These are phyloP conservation scores for Agaricus bisporus DNA, from an alignment of 768 basidiomycete species.

Conservation along the genomic window DNA sequence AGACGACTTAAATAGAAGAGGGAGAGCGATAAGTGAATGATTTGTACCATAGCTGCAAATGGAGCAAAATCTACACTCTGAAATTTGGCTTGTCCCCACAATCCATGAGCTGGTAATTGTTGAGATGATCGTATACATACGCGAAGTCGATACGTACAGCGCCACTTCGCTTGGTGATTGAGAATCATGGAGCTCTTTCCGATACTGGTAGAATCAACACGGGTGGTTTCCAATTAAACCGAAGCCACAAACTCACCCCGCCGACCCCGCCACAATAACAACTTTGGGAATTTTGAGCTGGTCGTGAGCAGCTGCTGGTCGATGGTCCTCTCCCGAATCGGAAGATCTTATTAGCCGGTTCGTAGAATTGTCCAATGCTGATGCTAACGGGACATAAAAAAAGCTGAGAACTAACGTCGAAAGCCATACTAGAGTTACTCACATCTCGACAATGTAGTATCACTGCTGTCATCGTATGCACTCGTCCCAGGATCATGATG, in stretches of 20 bases:
- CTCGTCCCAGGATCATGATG: slow-evolving; percentile 24
- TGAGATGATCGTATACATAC: neutral
- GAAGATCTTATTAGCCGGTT: slow-evolving; percentile 28
- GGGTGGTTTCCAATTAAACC: neutral
- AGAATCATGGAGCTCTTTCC: slow-evolving; percentile 73
- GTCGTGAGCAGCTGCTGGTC: slow-evolving; percentile 37
- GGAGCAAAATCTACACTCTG: slow-evolving; percentile 60
- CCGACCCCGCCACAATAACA: slow-evolving; percentile 56
- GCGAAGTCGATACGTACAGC: slow-evolving; percentile 33
- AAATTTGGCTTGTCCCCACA: slow-evolving; percentile 77
- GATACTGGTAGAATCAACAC: slow-evolving; percentile 31
- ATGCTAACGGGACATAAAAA: slow-evolving; percentile 14
- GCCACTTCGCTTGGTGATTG: slow-evolving; percentile 67
- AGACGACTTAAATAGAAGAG: slow-evolving; percentile 5
- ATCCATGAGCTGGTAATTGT: slow-evolving; percentile 44
- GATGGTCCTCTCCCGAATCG: slow-evolving; percentile 35
- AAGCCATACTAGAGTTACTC: slow-evolving; percentile 17
- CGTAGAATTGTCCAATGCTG: slow-evolving; percentile 19
- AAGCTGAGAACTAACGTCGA: slow-evolving; percentile 16
- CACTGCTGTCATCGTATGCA: slow-evolving; percentile 32
- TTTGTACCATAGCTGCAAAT: slow-evolving; percentile 55
- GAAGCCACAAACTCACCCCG: slow-evolving; percentile 38
- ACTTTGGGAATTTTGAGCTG: slow-evolving; percentile 39
- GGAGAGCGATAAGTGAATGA: neutral
- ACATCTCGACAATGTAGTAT: slow-evolving; percentile 40